Percentiles rank a stretch among this genome's conserved stretches.
phyloP scores from a whole-genome alignment of 441 rosid species.

The Omphalea diandra region DNA sequence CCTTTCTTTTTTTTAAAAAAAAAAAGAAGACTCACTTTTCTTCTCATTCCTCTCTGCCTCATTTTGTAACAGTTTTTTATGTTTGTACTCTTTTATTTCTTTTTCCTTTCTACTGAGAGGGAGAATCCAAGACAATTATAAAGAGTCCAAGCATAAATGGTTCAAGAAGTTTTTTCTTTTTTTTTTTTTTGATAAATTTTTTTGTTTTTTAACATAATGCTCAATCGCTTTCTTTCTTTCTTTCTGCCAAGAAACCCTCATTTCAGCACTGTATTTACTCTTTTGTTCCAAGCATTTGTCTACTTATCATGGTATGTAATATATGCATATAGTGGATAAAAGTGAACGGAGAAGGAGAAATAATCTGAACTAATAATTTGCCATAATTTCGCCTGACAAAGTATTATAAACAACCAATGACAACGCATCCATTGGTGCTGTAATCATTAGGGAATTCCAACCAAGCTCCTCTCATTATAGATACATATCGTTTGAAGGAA shows the following conservation, averaged over 20 bases:
- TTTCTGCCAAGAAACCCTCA: constrained; percentile 4
- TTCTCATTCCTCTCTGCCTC: constrained; percentile 9
- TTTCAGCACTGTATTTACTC: constrained; percentile 12
- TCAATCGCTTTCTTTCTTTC: background rate
- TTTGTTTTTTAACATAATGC: constrained; percentile 16
- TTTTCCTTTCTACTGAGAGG: constrained; percentile 8
- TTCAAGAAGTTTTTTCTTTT: too few species aligned
- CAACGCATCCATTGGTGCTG: constrained; percentile 31
- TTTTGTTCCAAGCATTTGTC: background rate
- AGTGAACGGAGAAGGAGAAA: constrained; percentile 7
- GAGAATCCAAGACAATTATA: constrained; percentile 49
- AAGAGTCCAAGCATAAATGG: constrained; percentile 40
- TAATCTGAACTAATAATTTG: constrained; percentile 20
- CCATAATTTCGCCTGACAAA: constrained; percentile 32
- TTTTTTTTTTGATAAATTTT: too few species aligned
- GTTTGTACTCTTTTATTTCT: constrained; percentile 3
- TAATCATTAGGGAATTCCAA: constrained; percentile 32
- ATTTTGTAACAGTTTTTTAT: background rate
- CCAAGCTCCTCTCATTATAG: constrained; percentile 9
- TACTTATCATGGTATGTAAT: background rate
- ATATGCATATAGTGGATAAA: background rate
- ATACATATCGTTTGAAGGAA: background rate
- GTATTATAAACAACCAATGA: constrained; percentile 30
- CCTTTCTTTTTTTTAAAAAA: constrained; percentile 13
- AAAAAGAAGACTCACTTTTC: constrained; percentile 10